Evolutionary conservation across 768 basidiomycete species (phyloP).

Genomic region (Tubosaeta sp.): DNA sequence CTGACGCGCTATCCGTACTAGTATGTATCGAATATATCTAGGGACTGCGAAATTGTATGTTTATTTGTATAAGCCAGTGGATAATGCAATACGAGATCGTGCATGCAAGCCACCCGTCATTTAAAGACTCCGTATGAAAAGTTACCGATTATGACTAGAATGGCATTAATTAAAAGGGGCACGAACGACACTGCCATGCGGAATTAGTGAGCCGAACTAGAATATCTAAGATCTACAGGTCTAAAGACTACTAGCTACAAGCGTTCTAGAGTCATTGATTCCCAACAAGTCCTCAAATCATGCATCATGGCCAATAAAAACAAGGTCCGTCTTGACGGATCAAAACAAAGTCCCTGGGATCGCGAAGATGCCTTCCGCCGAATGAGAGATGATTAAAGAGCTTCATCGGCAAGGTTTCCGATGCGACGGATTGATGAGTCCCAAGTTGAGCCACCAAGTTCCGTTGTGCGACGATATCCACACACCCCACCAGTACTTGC

Average conservation of each 20-base stretch:
- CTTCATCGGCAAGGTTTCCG: slow-evolving; percentile 6
- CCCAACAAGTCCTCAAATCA: background rate
- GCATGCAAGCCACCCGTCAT: no score
- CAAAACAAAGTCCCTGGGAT: background rate
- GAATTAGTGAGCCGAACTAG: background rate
- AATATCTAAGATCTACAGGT: background rate
- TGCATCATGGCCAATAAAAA: background rate
- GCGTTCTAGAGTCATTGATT: slow-evolving; percentile 1
- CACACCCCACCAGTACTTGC: slow-evolving; percentile 43
- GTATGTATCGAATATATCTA: no score
- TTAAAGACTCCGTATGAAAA: no score
- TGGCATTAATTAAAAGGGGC: background rate
- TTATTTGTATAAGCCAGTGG: no score
- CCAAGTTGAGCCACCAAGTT: slow-evolving; percentile 45
- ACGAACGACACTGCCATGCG: background rate
- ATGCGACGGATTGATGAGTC: slow-evolving; percentile 30
- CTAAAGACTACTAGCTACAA: slow-evolving; percentile 16
- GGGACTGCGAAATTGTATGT: no score
- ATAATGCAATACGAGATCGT: no score
- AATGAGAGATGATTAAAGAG: background rate
- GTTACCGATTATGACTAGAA: no score
- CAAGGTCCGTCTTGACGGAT: background rate
- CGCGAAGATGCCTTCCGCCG: background rate
- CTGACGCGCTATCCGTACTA: background rate
- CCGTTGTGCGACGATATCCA: slow-evolving; percentile 31